Conservation (phyloP, 768 basidiomycete genomes). For the Amanita fuliginea region DNA sequence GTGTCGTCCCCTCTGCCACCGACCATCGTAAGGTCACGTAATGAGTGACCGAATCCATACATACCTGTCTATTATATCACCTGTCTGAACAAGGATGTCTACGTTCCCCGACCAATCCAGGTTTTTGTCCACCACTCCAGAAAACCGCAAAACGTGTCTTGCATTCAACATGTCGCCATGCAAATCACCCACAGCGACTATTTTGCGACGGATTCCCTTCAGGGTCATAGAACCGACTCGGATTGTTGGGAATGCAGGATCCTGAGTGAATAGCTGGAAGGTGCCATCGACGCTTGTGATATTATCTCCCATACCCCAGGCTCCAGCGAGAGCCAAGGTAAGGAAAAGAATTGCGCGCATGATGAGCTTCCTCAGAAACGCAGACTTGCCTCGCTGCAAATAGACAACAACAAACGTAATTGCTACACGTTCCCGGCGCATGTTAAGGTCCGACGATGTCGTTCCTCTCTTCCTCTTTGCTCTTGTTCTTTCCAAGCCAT, state of each 20-base stretch:
- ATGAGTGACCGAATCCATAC: slow-evolving; percentile 9
- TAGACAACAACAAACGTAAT: not conserved
- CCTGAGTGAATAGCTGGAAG: not conserved
- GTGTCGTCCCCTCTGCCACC: slow-evolving; percentile 78
- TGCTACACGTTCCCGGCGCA: slow-evolving; percentile 2
- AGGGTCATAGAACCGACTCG: not conserved
- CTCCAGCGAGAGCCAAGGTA: not conserved
- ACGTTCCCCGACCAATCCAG: slow-evolving; percentile 77
- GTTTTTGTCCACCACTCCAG: slow-evolving; percentile 58
- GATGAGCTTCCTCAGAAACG: too few relatives aligned
- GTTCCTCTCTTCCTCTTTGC: not conserved
- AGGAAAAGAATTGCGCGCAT: not conserved
- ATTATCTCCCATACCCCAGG: not conserved
- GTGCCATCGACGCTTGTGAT: not conserved
- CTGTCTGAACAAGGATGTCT: slow-evolving; percentile 89
- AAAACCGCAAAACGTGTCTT: slow-evolving; percentile 67
- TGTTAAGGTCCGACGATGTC: slow-evolving; percentile 5
- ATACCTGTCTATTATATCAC: slow-evolving; percentile 89
- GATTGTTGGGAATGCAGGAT: not conserved
- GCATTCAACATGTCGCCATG: slow-evolving; percentile 83
- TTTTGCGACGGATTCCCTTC: slow-evolving; percentile 34
- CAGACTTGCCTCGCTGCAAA: too few relatives aligned
- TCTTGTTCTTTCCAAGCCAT: not conserved
- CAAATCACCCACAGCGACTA: slow-evolving; percentile 86
- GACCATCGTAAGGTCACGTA: not conserved